Evolutionary conservation across 2,329 filamentous ascomycete species (phyloP).

Genomic region (Myrmaecium sp.): DNA sequence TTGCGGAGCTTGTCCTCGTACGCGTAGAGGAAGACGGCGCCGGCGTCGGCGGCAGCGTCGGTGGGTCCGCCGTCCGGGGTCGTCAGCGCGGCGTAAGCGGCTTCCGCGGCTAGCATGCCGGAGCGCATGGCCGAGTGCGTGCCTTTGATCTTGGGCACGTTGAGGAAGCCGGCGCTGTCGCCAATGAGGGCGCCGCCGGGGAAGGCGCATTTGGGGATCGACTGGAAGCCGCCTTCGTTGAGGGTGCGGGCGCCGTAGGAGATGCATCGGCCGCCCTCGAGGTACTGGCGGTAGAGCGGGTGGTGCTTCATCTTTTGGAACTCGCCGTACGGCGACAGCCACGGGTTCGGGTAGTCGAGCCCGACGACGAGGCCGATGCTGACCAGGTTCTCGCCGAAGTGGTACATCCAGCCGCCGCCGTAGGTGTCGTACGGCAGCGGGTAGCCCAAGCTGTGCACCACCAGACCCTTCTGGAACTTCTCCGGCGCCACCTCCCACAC

Average conservation of each 20-base stretch:
- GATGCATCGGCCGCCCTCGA: constrained; percentile 96
- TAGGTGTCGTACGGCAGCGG: constrained; percentile 79
- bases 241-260: constrained; percentile 87
- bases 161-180: constrained; percentile 90
- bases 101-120: constrained; percentile 89
- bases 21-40: constrained; percentile 78
- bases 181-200: constrained; percentile 90
- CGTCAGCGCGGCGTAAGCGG: constrained; percentile 61
- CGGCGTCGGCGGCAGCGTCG: constrained; percentile 22
- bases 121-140: constrained; percentile 97
- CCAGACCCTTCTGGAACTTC: constrained; percentile 75
- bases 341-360: constrained; percentile 91
- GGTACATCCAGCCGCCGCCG: constrained; percentile 96
- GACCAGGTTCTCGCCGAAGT: constrained; percentile 95
- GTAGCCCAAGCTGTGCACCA: constrained; percentile 85
- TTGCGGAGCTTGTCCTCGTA: constrained; percentile 81
- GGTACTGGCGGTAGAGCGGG: constrained; percentile 66
- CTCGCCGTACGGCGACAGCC: constrained; percentile 86
- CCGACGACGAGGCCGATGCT: constrained; percentile 82
- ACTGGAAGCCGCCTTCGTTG: constrained; percentile 92
- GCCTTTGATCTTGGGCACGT: constrained; percentile 96
- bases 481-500: constrained; percentile 92
- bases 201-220: constrained; percentile 92
- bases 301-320: constrained; percentile 99
- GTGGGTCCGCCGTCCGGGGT: no score